Base-by-base conservation (phyloP, 257 asterid genomes). In the Nemophila menziesii region DNA sequence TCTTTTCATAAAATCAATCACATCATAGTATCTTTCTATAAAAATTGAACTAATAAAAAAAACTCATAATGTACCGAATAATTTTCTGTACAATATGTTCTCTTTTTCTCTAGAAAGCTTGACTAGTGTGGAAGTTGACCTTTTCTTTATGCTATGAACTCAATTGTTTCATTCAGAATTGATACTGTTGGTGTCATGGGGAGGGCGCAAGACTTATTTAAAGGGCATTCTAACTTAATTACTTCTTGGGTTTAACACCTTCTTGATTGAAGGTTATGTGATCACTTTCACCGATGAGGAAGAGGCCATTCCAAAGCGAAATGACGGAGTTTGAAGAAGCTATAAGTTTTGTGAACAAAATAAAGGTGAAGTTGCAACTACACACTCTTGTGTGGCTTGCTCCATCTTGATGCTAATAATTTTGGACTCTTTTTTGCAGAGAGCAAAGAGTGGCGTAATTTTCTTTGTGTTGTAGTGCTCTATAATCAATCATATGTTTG, bases 341-440 rank as follows among this genome's bases (percentile, higher is more conserved):
- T 4, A 36, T 36, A 11, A 36, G 40, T 2, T 36, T 36, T 36
- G 40, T 36, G 11, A 36, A 36, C 11, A 36, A 36, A 16, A 36
- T 36, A 5, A 36, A 36, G 40, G 40, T 36, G 40, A 36, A 36
- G 40, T 36, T 36, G n/a, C 22, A 50, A n/a, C 40, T 14, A 22
- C n/a, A n/a, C n/a, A n/a, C n/a, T n/a, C n/a, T n/a, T n/a, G n/a
- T n/a, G n/a, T n/a, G n/a, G n/a, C n/a, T n/a, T n/a, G n/a, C n/a
- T n/a, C n/a, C n/a, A n/a, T n/a, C n/a, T n/a, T n/a, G 39, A 22
- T 5, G 24, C 49, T 29, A 29, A 52, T 48, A 24, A 43, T 9
- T 49, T 33, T n/a, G n/a, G n/a, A 33, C 14, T 34, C 39, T 56
- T 34, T 48, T 41, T 19, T 64, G 68, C 77, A 80, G 87, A 77